Conservation (phyloP, 129 eudicot species). For the Cynara cardunculus region DNA sequence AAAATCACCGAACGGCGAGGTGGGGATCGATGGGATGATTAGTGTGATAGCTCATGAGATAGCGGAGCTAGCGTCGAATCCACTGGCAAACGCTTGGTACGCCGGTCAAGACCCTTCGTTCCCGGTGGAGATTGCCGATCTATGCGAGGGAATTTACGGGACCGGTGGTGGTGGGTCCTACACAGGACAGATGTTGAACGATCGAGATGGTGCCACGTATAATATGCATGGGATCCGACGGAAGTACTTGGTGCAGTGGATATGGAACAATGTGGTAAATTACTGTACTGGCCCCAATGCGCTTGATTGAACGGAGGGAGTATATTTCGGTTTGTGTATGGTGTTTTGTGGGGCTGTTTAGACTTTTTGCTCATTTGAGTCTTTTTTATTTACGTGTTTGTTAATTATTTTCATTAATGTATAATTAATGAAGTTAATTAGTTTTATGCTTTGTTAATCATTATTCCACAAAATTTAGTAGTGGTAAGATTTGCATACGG, state of each 20-base stretch:
- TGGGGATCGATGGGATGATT: conserved; percentile 81
- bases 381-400: conserved; percentile 5
- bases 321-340: conserved; percentile 11
- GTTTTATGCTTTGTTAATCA: background rate
- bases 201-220: conserved; percentile 82
- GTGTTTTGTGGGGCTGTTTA: background rate
- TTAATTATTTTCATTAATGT: conserved; percentile 22
- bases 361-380: conserved; percentile 15
- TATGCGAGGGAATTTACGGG: conserved; percentile 89
- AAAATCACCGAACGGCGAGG: conserved; percentile 70
- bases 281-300: conserved; percentile 96
- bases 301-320: conserved; percentile 53
- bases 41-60: conserved; percentile 82
- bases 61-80: conserved; percentile 75
- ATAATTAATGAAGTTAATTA: conserved; percentile 19
- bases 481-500: background rate
- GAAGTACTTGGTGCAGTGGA: conserved; percentile 84
- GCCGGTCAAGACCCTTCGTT: conserved; percentile 77
- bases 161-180: conserved; percentile 97
- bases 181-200: conserved; percentile 87
- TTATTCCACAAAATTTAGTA: background rate
- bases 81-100: conserved; percentile 81
- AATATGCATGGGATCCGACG: conserved; percentile 81
- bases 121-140: conserved; percentile 89
- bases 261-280: conserved; percentile 71